Evolutionary conservation across 1,284 basidiomycete species (phyloP).

Genomic region (Ganoderma multipileum): DNA sequence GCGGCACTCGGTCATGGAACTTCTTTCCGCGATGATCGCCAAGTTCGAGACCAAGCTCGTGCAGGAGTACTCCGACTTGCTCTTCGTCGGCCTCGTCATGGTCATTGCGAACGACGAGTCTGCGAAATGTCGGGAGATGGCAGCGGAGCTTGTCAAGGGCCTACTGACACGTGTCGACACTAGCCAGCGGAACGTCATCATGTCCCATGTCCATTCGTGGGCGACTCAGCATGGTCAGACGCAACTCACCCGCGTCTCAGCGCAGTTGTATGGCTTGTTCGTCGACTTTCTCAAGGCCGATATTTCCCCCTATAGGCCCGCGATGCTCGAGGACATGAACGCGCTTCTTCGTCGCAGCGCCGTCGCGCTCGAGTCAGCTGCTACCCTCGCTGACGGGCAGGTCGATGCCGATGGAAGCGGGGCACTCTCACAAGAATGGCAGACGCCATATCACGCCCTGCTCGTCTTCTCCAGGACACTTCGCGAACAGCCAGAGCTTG

Average conservation of each 20-base stretch:
- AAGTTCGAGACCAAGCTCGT: conserved; percentile 88
- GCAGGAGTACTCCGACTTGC: conserved; percentile 85
- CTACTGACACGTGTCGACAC: conserved; percentile 77
- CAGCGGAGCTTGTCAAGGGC: conserved; percentile 81
- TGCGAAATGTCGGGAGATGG: conserved; percentile 87
- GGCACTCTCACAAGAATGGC: conserved; percentile 70
- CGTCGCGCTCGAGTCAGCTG: conserved; percentile 41
- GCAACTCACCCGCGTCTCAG: conserved; percentile 73
- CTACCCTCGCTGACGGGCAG: conserved; percentile 31
- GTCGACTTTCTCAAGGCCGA: conserved; percentile 69
- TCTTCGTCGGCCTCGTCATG: conserved; percentile 94
- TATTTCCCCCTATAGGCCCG: conserved; percentile 53
- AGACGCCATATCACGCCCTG: conserved; percentile 85
- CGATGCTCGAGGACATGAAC: conserved; percentile 68
- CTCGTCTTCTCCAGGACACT: conserved; percentile 72
- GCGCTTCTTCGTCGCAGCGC: conserved; percentile 58
- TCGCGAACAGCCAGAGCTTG: conserved; percentile 59
- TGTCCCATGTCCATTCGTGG: conserved; percentile 86
- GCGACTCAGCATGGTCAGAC: conserved; percentile 67
- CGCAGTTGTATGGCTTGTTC: conserved; percentile 84
- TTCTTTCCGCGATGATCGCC: conserved; percentile 81
- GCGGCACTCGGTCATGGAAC: conserved; percentile 90
- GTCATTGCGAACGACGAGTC: conserved; percentile 95
- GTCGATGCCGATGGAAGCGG: conserved; percentile 52
- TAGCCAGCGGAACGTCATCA: conserved; percentile 62